A percentile compares a stretch with the other conserved stretches of the same genome.
Conservation (phyloP, 345 rosid genomes). For the Citrus hindsii region DNA sequence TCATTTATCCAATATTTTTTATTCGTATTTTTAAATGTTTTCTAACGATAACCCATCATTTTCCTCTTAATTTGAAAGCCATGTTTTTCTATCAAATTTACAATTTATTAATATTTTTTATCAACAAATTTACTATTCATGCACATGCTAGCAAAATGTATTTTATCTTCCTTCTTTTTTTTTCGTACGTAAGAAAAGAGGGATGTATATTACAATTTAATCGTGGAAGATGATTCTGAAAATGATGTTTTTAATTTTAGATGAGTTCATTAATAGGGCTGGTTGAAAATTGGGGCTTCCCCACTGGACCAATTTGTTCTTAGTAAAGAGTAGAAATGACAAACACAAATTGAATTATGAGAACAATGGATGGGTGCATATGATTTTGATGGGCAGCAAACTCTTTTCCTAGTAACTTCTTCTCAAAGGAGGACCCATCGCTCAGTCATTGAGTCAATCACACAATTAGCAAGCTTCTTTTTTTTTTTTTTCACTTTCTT, state of each 20-base stretch:
- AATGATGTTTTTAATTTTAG: no score
- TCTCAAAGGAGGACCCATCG: neutral
- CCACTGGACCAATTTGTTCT: neutral
- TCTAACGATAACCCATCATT: no score
- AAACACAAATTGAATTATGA: neutral
- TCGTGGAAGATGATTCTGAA: no score
- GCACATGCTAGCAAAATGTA: no score
- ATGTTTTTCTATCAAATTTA: no score
- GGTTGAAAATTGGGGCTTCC: neutral
- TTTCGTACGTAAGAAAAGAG: no score
- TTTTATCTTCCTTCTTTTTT: no score
- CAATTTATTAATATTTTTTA: no score
- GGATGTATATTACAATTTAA: no score
- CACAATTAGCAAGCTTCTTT: neutral
- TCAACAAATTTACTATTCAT: no score
- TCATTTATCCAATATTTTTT: neutral
- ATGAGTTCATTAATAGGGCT: neutral
- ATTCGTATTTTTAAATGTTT: no score
- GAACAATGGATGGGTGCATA: neutral
- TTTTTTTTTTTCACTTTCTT: neutral
- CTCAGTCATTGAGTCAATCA: conserved; percentile 1
- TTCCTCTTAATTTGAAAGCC: no score
- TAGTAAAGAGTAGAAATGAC: neutral
- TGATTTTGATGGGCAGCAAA: neutral
- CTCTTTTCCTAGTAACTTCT: neutral